Evolutionary conservation across 148 eudicot genomes (phyloP).

Genomic region (Simmondsia chinensis): DNA sequence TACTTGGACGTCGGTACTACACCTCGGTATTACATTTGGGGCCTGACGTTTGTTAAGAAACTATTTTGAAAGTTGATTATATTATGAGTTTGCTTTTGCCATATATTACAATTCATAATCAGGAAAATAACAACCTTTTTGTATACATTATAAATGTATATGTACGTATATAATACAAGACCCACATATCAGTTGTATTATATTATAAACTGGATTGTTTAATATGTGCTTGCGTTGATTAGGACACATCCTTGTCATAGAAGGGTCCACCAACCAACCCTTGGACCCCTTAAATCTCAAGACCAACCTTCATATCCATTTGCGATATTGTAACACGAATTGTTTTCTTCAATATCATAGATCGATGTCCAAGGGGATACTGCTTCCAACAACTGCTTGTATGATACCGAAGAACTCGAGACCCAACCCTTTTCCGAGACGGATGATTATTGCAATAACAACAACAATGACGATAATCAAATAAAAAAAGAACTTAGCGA

Average conservation of each 20-base stretch:
- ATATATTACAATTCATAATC: too few species aligned
- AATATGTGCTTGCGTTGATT: too few species aligned
- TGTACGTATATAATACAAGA: too few species aligned
- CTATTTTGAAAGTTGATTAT: too few species aligned
- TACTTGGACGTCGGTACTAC: constrained; percentile 1
- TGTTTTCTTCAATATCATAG: constrained; percentile 15
- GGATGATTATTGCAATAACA: constrained; percentile 15
- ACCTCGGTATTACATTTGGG: background rate
- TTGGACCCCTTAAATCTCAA: background rate
- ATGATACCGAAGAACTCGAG: constrained; percentile 12
- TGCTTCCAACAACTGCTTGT: constrained; percentile 11
- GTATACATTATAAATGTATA: too few species aligned
- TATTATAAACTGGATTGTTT: too few species aligned
- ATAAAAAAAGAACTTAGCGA: constrained; percentile 17
- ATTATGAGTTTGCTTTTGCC: too few species aligned
- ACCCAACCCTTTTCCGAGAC: constrained; percentile 9
- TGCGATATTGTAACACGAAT: background rate
- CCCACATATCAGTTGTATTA: too few species aligned
- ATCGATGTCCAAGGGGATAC: constrained; percentile 56
- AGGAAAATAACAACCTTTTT: too few species aligned
- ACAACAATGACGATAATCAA: constrained; percentile 20
- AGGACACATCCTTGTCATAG: too few species aligned
- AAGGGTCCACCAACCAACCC: too few species aligned
- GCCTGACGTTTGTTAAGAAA: too few species aligned
- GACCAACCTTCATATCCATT: background rate